These are phyloP conservation scores for Mortierella polycephala DNA, from an alignment of 371 early-diverging fungal genomes.

Conservation along the genomic window DNA sequence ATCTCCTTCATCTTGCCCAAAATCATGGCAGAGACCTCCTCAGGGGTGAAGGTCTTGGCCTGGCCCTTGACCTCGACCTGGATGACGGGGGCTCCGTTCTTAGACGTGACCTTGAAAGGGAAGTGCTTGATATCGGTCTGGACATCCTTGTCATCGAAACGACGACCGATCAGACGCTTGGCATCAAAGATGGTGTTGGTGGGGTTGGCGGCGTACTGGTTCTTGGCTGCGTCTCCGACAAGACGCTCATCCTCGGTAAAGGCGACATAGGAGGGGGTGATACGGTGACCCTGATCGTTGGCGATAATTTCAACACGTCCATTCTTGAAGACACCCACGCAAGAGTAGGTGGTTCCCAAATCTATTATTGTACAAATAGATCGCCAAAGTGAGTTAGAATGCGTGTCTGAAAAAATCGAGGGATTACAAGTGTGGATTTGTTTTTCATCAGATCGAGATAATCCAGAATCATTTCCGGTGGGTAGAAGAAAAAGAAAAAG, in stretches of 20 bases:
- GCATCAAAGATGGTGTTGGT: conserved; percentile 93
- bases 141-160: conserved; percentile 85
- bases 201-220: conserved; percentile 81
- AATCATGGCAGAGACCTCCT: conserved; percentile 92
- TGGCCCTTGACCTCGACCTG: conserved; percentile 88
- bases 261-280: conserved; percentile 98
- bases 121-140: conserved; percentile 91
- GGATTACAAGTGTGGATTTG: too few relatives aligned
- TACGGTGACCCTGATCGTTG: conserved; percentile 96
- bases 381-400: too few relatives aligned
- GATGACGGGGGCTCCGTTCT: conserved; percentile 85
- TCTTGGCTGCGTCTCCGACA: conserved; percentile 94
- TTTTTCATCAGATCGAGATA: too few relatives aligned
- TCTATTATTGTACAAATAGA: conserved; percentile 58
- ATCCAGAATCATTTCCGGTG: too few relatives aligned
- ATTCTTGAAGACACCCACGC: conserved; percentile 93
- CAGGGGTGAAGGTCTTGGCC: conserved; percentile 92
- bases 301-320: conserved; percentile 89
- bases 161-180: conserved; percentile 95
- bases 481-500: neutral
- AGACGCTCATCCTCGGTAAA: conserved; percentile 91
- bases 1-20: conserved; percentile 93
- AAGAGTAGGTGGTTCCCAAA: conserved; percentile 99
- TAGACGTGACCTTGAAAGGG: conserved; percentile 89
- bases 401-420: neutral